Evolutionary conservation across 306 rosid species (phyloP), one percentile per base, ranked within the genome.

Genomic region (Quercus aquifolioides): DNA sequence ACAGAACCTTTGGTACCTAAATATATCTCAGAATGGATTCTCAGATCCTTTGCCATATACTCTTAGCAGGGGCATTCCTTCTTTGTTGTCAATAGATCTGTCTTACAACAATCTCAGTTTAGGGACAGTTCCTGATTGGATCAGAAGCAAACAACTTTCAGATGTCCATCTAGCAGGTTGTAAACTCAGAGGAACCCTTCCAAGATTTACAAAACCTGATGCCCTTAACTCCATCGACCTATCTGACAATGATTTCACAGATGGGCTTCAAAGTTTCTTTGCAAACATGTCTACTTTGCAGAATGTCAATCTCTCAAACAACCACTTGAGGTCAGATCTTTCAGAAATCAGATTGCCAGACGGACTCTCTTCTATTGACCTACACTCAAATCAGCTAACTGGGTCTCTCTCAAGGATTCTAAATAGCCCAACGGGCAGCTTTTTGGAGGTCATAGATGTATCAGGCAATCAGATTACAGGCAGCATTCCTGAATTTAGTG

Each of bases 151-250:
- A 80, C 90, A 82, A 55, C 97, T 95, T 18, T 77, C 80, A 62
- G 97, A 88, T 65, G 94, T 91, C 33, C 89, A 77, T 76, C 88
- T 95, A 46, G 99, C 99, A 14, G 92, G 99, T 74, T 95, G 99
- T 76, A 85, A 85, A 71, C 78, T 95, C 75, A 85, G 79, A 78
- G 97, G 99, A 71, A 71, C 76, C 68, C 96, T 95, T 69, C 98
- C 97, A 38, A 87, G 63, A 41, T 95, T 95, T 56, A 46, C 79
- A 65, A 84, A 71, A 74, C 90, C 96, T 8, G 88, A 76, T 38
- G 87, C 97, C 63, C 78, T 95, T 83, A 89, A 55, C 86, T 91
- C 97, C 84, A 86, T 95, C 23, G 99, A 95, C 87, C 85, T 95
- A 26, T 95, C 99, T 54, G 91, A 89, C 26, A 95, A 95, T 68